phyloP scores from a whole-genome alignment of 2,329 filamentous ascomycete species.

The Clarireedia paspali region DNA sequence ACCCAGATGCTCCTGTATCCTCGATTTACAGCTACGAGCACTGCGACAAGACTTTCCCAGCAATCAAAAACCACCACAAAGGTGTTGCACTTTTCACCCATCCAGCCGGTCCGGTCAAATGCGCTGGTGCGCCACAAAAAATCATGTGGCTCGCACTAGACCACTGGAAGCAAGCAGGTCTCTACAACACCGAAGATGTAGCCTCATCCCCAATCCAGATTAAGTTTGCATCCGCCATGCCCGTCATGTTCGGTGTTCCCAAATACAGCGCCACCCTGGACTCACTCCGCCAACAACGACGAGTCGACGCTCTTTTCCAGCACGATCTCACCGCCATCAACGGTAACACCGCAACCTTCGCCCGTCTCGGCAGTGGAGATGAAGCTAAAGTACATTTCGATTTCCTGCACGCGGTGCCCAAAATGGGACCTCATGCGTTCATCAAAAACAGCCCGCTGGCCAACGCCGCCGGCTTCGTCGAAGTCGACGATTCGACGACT shows the following conservation, averaged over 20 bases:
- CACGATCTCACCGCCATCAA: constrained; percentile 48
- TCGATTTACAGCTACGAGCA: constrained; percentile 51
- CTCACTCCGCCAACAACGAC: constrained; percentile 43
- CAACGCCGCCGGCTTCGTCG: constrained; percentile 49
- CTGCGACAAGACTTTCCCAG: constrained; percentile 44
- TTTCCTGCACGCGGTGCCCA: constrained; percentile 49
- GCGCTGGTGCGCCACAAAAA: constrained; percentile 54
- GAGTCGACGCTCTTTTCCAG: constrained; percentile 50
- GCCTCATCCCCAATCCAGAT: constrained; percentile 40
- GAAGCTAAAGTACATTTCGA: constrained; percentile 43
- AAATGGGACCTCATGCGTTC: constrained; percentile 50
- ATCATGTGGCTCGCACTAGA: constrained; percentile 55
- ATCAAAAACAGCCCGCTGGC: constrained; percentile 46
- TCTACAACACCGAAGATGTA: constrained; percentile 38
- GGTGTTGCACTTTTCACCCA: constrained; percentile 53
- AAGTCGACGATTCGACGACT: constrained; percentile 45
- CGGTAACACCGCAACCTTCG: constrained; percentile 46
- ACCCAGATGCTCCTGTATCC: constrained; percentile 41
- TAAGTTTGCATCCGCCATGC: constrained; percentile 47
- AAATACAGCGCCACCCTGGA: constrained; percentile 51
- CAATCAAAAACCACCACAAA: constrained; percentile 39
- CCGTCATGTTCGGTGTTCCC: constrained; percentile 51
- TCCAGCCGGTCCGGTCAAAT: constrained; percentile 50
- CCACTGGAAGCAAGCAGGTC: constrained; percentile 46
- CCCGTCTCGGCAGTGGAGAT: constrained; percentile 33